Evolutionary conservation across 1,284 basidiomycete species (phyloP).

Genomic region (Trametes polyzona): DNA sequence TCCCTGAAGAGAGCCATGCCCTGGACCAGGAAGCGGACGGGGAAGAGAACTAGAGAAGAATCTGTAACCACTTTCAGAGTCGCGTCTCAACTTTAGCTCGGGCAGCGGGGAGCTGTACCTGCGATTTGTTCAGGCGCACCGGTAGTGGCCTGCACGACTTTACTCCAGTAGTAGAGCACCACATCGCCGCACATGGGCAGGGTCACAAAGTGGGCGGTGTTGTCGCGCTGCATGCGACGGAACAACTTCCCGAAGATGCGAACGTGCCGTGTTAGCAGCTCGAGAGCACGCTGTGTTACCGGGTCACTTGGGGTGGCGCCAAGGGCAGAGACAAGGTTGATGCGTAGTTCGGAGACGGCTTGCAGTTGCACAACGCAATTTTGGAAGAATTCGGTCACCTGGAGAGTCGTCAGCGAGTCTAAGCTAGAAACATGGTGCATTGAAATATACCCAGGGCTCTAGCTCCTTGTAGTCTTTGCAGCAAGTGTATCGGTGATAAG

Average conservation of each 20-base stretch:
- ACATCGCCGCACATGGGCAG: constrained; percentile 68
- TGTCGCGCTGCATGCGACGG: constrained; percentile 68
- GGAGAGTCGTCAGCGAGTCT: constrained; percentile 3
- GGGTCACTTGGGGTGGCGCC: constrained; percentile 32
- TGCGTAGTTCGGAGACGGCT: constrained; percentile 53
- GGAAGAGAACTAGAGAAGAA: constrained; percentile 58
- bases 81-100: not conserved
- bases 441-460: constrained; percentile 56
- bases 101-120: constrained; percentile 45
- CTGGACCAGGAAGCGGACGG: constrained; percentile 82
- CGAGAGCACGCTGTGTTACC: constrained; percentile 46
- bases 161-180: constrained; percentile 78
- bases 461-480: constrained; percentile 47
- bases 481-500: constrained; percentile 61
- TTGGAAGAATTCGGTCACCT: constrained; percentile 66
- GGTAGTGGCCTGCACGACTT: constrained; percentile 69
- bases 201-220: constrained; percentile 58
- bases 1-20: constrained; percentile 91
- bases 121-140: constrained; percentile 54
- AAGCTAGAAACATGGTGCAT: not conserved
- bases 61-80: constrained; percentile 39
- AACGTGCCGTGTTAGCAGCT: constrained; percentile 67
- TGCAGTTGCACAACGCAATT: constrained; percentile 59
- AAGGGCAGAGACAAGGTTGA: constrained; percentile 42
- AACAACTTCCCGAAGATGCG: constrained; percentile 78